phyloP scores from a whole-genome alignment of 2,329 filamentous ascomycete species.

The Colletotrichum salicis region DNA sequence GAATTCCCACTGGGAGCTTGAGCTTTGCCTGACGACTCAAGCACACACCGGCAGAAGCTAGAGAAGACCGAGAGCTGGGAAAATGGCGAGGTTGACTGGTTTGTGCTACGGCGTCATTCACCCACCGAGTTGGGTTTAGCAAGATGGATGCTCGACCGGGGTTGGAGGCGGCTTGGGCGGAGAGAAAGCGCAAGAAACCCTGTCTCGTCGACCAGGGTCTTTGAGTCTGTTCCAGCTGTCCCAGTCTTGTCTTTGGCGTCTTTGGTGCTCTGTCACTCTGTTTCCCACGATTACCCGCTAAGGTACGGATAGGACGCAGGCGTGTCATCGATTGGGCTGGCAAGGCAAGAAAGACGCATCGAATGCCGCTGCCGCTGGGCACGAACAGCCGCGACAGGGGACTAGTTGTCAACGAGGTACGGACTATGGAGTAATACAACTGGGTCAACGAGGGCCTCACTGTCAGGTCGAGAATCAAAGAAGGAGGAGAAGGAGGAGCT shows the following conservation, averaged over 20 bases:
- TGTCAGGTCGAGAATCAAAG: not conserved
- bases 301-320: constrained; percentile 1
- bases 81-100: constrained; percentile 37
- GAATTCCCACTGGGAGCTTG: not conserved
- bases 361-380: constrained; percentile 15
- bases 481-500: constrained; percentile 14
- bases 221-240: constrained; percentile 12
- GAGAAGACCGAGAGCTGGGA: constrained; percentile 5
- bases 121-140: constrained; percentile 27
- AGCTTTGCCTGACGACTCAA: constrained; percentile 41
- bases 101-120: constrained; percentile 34
- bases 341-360: constrained; percentile 11
- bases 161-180: constrained; percentile 18
- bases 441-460: not conserved
- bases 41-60: constrained; percentile 6
- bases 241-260: too few species aligned
- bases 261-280: not conserved
- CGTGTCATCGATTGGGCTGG: constrained; percentile 32
- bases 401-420: constrained; percentile 14
- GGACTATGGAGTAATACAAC: too few species aligned
- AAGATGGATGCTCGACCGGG: constrained; percentile 25
- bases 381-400: constrained; percentile 32
- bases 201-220: constrained; percentile 14
- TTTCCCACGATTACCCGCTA: constrained; percentile 11
- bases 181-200: constrained; percentile 15